Conservation (phyloP, 495 filamentous ascomycete genomes). For the Amphirosellinia nigrospora region DNA sequence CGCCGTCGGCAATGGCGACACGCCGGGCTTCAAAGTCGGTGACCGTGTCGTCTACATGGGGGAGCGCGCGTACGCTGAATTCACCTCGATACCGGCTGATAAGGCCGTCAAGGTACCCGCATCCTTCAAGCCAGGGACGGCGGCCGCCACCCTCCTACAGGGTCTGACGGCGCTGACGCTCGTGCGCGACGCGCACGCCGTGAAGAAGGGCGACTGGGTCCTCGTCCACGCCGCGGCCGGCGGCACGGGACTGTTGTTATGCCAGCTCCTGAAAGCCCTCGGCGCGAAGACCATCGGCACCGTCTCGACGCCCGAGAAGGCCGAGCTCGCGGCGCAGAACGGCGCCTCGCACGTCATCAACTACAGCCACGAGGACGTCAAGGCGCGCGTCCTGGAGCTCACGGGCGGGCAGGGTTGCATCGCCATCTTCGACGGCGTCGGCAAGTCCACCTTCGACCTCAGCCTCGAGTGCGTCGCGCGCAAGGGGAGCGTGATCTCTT, state of each 20-base stretch:
- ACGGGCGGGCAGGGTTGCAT: conserved; percentile 73
- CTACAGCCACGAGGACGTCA: conserved; percentile 71
- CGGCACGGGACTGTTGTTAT: conserved; percentile 80
- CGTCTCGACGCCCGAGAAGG: conserved; percentile 75
- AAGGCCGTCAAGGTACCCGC: conserved; percentile 70
- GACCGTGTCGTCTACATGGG: conserved; percentile 72
- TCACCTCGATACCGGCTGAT: conserved; percentile 64
- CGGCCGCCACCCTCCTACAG: conserved; percentile 76
- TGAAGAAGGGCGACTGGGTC: conserved; percentile 78
- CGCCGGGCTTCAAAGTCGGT: conserved; percentile 61
- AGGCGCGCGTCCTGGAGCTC: conserved; percentile 68
- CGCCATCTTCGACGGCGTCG: conserved; percentile 90
- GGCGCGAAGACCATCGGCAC: conserved; percentile 87
- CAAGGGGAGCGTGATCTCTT: conserved; percentile 85
- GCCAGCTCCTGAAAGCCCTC: conserved; percentile 72
- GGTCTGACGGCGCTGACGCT: conserved; percentile 87
- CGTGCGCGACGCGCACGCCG: conserved; percentile 75
- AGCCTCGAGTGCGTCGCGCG: conserved; percentile 77
- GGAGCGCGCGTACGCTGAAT: conserved; percentile 72
- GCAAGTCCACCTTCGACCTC: conserved; percentile 84
- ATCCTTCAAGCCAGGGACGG: conserved; percentile 63
- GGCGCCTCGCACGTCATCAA: conserved; percentile 79
- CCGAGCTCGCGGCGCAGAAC: conserved; percentile 66
- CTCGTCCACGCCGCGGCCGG: conserved; percentile 92
- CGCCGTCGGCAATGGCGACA: conserved; percentile 37